Evolutionary conservation across 352 stramenopile genomes (phyloP), one percentile per base, ranked within the genome.

Genomic region (Phytophthora constricta): DNA sequence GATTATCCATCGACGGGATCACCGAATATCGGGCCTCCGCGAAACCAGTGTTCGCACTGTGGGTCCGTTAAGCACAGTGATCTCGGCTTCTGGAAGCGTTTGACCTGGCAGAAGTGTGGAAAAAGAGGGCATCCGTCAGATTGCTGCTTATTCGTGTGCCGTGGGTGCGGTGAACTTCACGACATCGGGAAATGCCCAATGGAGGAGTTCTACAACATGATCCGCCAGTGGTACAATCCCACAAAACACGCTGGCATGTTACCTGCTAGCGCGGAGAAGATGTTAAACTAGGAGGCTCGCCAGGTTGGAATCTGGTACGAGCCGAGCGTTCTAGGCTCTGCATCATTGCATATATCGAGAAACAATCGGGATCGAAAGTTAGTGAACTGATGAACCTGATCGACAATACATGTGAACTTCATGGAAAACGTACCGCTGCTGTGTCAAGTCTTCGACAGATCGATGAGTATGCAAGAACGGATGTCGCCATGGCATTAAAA

Each of bases 201-300:
- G 62, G 53, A 63, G 19, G 28, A 55, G 46, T 58, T 69, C n/a
- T 64, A 55, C 54, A 64, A 64, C 48, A 1, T 39, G 25, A 34
- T 70, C 34, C 62, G 48, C 2, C 34, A 60, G 20, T 58, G 52
- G 61, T 69, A 45, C 47, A 23, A 58, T 4, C 52, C 61, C 11
- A 45, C 11, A 14, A 57, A 57, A 5, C 46, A 63, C 27, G 45
- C 61, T 3, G 61, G 61, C 4, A 42, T 63, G 14, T 41, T 63
- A 19, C 53, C 61, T 22, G 19, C n/a, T 1, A 33, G 20, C 9
- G 47, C 27, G 7, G 53, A 62, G n/a, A 58, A 59, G 53, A 37
- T n/a, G 34, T 59, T 69, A 69, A 69, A 69, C 45, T 68, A 68
- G 61, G 27, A 46, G 41, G 41, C 53, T 61, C 53, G 53, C 42